Conservation (phyloP, 768 basidiomycete species). For the Lyophyllum semitale region DNA sequence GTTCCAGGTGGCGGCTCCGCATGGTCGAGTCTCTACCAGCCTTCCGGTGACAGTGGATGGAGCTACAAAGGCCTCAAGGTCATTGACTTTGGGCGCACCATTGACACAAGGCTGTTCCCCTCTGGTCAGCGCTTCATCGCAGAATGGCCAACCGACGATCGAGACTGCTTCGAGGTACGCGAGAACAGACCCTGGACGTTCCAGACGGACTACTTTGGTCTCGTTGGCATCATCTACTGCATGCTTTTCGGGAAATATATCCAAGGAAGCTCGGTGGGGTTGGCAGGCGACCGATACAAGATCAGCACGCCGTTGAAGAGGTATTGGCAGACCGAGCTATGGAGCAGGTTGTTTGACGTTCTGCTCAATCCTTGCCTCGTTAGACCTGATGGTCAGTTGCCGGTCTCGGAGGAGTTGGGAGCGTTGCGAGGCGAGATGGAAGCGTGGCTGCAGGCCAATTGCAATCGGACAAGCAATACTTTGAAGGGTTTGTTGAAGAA, state of each 20-base stretch:
- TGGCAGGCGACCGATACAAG: constrained; percentile 50
- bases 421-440: constrained; percentile 81
- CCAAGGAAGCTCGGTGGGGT: constrained; percentile 60
- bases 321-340: constrained; percentile 92
- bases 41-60: constrained; percentile 85
- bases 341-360: constrained; percentile 82
- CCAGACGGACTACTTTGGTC: constrained; percentile 96
- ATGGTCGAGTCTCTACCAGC: constrained; percentile 79
- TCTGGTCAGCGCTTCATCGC: constrained; percentile 77
- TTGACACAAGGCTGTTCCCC: constrained; percentile 85
- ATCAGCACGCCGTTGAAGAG: constrained; percentile 82
- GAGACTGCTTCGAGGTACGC: constrained; percentile 91
- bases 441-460: constrained; percentile 81
- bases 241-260: constrained; percentile 98
- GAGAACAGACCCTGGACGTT: constrained; percentile 87
- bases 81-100: constrained; percentile 96
- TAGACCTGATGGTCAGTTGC: constrained; percentile 59
- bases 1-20: constrained; percentile 68
- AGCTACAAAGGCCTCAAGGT: constrained; percentile 82
- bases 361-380: constrained; percentile 81
- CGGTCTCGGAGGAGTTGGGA: constrained; percentile 70
- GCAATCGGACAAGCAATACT: constrained; percentile 80
- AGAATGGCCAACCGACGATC: constrained; percentile 87
- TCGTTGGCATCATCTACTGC: constrained; percentile 92
- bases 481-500: constrained; percentile 84